Percentiles rank a stretch among this genome's conserved stretches.
Evolutionary conservation across 305 asterid genomes (phyloP).

Genomic region (Rubia tinctorum): DNA sequence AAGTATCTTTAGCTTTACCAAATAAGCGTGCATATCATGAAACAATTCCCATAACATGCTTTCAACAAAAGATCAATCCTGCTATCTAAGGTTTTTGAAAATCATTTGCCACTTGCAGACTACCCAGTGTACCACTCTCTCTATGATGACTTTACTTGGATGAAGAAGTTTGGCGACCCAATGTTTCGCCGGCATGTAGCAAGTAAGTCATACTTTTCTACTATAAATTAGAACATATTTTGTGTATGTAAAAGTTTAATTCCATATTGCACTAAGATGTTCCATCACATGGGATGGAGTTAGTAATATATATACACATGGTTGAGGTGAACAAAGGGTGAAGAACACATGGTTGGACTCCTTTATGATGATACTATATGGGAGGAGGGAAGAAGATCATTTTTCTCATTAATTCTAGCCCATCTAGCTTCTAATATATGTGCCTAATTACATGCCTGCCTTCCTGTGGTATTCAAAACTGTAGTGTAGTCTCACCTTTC

Average conservation of each 20-base stretch:
- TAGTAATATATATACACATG: slow-evolving; percentile 4
- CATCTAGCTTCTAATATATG: background rate
- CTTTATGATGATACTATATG: background rate
- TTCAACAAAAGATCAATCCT: background rate
- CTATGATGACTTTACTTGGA: slow-evolving; percentile 85
- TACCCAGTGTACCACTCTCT: slow-evolving; percentile 88
- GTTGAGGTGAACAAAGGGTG: background rate
- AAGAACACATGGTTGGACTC: background rate
- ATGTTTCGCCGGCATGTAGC: slow-evolving; percentile 77
- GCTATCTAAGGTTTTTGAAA: background rate
- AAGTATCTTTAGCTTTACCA: background rate
- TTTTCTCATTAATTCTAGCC: background rate
- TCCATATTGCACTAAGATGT: background rate
- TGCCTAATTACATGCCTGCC: background rate
- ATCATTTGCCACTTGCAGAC: slow-evolving; percentile 36
- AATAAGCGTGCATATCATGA: background rate
- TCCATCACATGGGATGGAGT: slow-evolving; percentile 6
- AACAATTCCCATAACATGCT: background rate
- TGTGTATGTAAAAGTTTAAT: background rate
- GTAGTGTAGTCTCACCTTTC: background rate
- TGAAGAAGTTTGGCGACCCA: slow-evolving; percentile 91
- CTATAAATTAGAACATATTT: background rate
- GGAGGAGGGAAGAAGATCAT: background rate
- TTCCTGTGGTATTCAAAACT: background rate
- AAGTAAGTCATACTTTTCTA: slow-evolving; percentile 40